Percentiles rank a stretch among this genome's conserved stretches.
These are phyloP conservation scores for Beauveria brongniartii DNA, from an alignment of 2,329 filamentous ascomycete genomes.

Conservation along the genomic window DNA sequence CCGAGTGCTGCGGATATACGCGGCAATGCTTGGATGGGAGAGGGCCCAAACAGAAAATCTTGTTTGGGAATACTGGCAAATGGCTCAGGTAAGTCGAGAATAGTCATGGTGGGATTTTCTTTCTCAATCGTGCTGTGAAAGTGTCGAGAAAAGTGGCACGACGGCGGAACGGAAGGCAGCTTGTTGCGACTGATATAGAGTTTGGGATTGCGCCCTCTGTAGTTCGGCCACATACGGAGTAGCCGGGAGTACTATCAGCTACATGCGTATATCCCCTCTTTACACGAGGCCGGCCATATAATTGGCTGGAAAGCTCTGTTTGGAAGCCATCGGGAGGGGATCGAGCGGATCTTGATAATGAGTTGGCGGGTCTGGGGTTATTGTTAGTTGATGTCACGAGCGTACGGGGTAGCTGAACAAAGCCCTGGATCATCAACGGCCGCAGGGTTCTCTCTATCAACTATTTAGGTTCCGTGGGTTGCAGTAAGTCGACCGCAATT, in stretches of 20 bases:
- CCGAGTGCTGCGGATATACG: slow-evolving; percentile 55
- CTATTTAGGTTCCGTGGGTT: too few relatives aligned
- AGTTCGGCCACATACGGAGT: neutral
- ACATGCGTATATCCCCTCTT: neutral
- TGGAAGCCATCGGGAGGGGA: too few relatives aligned
- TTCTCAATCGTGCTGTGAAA: neutral
- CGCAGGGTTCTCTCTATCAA: too few relatives aligned
- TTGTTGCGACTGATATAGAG: neutral
- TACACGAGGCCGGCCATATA: too few relatives aligned
- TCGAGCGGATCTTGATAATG: too few relatives aligned
- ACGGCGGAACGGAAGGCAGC: neutral
- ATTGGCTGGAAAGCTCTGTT: too few relatives aligned
- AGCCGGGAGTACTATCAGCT: neutral
- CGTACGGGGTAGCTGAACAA: too few relatives aligned
- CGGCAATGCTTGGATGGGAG: slow-evolving; percentile 59
- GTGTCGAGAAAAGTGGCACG: too few relatives aligned
- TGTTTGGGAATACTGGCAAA: slow-evolving; percentile 56
- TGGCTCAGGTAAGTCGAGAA: slow-evolving; percentile 45
- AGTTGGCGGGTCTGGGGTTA: too few relatives aligned
- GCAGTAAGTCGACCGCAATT: too few relatives aligned
- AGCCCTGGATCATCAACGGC: too few relatives aligned
- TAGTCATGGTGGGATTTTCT: slow-evolving; percentile 17
- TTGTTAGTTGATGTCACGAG: too few relatives aligned
- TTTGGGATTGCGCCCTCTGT: neutral
- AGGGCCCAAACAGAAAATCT: slow-evolving; percentile 57